Evolutionary conservation across 495 filamentous ascomycete species (phyloP).

Genomic region (Podospora conica): DNA sequence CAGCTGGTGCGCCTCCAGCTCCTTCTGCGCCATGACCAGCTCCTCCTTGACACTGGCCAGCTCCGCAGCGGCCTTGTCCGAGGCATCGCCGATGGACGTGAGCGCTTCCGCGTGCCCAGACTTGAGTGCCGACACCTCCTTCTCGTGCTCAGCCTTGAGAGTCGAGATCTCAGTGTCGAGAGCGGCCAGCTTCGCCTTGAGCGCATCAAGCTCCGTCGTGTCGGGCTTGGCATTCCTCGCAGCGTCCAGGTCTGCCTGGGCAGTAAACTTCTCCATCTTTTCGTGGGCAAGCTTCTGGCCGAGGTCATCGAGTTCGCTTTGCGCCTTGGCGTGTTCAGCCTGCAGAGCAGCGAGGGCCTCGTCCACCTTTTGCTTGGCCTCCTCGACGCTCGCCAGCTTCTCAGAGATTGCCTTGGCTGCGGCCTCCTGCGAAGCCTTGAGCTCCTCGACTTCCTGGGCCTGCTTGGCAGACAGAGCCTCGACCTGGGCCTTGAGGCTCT

Average conservation of each 20-base stretch:
- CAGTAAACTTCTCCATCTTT: conserved; percentile 50
- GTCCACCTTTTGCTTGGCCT: conserved; percentile 21
- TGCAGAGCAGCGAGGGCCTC: conserved; percentile 19
- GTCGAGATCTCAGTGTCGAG: conserved; percentile 36
- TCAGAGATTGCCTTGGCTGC: conserved; percentile 12
- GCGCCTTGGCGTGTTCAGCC: conserved; percentile 31
- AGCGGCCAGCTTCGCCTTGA: conserved; percentile 36
- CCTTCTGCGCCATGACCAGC: conserved; percentile 35
- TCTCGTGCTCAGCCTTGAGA: conserved; percentile 17
- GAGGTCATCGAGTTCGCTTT: conserved; percentile 39
- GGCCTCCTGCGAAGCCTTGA: conserved; percentile 35
- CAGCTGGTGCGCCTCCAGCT: conserved; percentile 40
- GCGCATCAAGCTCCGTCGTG: conserved; percentile 37
- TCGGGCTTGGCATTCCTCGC: conserved; percentile 47
- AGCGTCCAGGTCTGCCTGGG: conserved; percentile 50
- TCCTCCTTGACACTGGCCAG: conserved; percentile 32
- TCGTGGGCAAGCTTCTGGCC: conserved; percentile 45
- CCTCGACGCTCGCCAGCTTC: conserved; percentile 19
- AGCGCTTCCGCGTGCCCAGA: conserved; percentile 29
- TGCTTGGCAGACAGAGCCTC: conserved; percentile 40
- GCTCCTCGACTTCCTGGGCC: conserved; percentile 34
- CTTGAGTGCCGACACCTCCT: conserved; percentile 27
- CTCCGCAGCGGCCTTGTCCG: conserved; percentile 32
- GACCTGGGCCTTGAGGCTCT: conserved; percentile 28
- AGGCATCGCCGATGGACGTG: conserved; percentile 18